A percentile compares a stretch with the other conserved stretches of the same genome.
phyloP scores from a whole-genome alignment of 805 yeast species.

The Kuraishia borneana region DNA sequence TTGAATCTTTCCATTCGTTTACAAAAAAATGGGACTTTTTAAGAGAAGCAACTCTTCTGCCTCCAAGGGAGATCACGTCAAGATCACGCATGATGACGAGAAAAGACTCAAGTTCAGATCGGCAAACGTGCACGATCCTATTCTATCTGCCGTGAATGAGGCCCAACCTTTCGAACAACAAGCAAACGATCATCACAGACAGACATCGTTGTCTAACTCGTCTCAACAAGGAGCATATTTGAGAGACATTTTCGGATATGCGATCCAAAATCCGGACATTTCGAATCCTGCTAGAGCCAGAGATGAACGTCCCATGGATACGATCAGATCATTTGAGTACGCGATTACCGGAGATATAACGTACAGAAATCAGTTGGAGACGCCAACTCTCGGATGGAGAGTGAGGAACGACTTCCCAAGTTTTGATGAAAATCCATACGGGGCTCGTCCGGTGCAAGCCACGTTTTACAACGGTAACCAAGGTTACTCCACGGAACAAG shows the following conservation, averaged over 20 bases:
- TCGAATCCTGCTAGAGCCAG: conserved; percentile 90
- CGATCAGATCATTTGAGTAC: conserved; percentile 88
- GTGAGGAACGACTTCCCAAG: conserved; percentile 70
- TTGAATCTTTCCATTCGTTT: not conserved
- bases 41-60: conserved; percentile 8
- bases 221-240: conserved; percentile 41
- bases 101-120: conserved; percentile 52
- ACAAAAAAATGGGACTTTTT: conserved; percentile 12
- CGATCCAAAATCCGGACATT: conserved; percentile 69
- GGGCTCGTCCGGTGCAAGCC: conserved; percentile 17
- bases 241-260: conserved; percentile 79
- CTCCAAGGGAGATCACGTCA: conserved; percentile 15
- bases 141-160: conserved; percentile 85
- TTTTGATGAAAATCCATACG: conserved; percentile 27
- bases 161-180: conserved; percentile 86
- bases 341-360: conserved; percentile 83
- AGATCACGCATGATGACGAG: conserved; percentile 39
- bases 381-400: conserved; percentile 72
- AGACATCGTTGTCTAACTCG: conserved; percentile 16
- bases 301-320: conserved; percentile 95
- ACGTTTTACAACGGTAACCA: conserved; percentile 13
- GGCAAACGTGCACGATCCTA: conserved; percentile 78
- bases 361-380: conserved; percentile 74
- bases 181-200: conserved; percentile 24
- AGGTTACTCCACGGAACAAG: conserved; percentile 24